A percentile compares a stretch with the other conserved stretches of the same genome.
These are phyloP conservation scores for Jimgerdemannia lactiflua DNA, from an alignment of 192 early-diverging fungal species.

Conservation along the genomic window DNA sequence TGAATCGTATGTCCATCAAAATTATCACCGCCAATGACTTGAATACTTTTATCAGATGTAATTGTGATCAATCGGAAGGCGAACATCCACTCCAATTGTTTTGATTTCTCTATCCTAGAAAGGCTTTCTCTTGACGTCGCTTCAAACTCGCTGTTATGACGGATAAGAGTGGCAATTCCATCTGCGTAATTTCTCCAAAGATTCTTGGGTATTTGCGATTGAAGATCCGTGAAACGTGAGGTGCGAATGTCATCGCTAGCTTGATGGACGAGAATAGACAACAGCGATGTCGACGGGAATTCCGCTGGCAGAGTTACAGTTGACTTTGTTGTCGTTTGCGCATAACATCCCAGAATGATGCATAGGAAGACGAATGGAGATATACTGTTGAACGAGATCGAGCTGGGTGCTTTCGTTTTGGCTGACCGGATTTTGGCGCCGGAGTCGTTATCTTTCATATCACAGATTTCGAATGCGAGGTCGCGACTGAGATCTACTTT, in stretches of 20 bases:
- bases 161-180: background rate
- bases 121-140: background rate
- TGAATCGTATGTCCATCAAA: background rate
- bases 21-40: background rate
- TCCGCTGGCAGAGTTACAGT: background rate
- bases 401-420: no score
- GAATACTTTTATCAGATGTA: background rate
- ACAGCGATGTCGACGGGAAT: background rate
- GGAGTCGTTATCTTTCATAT: background rate
- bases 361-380: background rate
- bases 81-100: background rate
- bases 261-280: background rate
- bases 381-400: no score
- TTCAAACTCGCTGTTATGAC: background rate
- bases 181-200: background rate
- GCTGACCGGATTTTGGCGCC: no score
- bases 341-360: background rate
- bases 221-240: background rate
- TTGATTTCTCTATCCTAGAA: background rate
- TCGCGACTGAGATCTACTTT: background rate
- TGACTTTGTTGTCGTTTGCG: no score
- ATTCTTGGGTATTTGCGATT: background rate
- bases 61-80: background rate
- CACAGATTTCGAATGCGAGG: background rate
- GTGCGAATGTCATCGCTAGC: background rate